Base-by-base conservation (phyloP, 306 rosid species). In the Prunus kanzakura region DNA sequence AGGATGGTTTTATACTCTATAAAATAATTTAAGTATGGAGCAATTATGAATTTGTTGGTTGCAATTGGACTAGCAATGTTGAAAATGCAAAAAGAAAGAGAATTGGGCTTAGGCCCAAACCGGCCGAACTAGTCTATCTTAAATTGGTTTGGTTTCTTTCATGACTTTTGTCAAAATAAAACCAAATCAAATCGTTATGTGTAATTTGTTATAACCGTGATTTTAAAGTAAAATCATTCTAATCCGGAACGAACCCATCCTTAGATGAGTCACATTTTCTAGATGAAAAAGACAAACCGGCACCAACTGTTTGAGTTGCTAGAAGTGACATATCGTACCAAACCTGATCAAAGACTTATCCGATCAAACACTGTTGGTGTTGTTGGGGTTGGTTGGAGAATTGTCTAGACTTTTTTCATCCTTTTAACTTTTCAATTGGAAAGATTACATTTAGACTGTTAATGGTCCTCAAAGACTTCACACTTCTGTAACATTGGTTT, bases 101-200 rank as follows among this genome's bases (percentile, higher is more conserved):
- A 35, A 35, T 35, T 35, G 2, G 8, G 0, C 41, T 35, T 35
- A 35, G 1, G 1, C 8, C 1, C 41, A 35, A 35, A 32, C 7
- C 0, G 38, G 5, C 5, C 5, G 35, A 30, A 30, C 35, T 5
- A 30, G 0, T 0, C 1, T 30, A 0, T 32, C 1, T 32, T 5
- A 35, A 35, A 35, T 35, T 35, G 2, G 8, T 1, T 35, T 35
- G 8, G 8, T 35, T 35, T 35, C 1, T 5, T 35, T 35, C 0
- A 35, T 35, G 1, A 35, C 1, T 35, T 35, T 35, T 1, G 1
- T 35, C 0, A 35, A 35, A 35, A 35, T 0, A 1, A 0, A 16
- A 51, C 1, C 10, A 51, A 51, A 51, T 13, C 1, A 16, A 16
- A 35, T 5, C 0, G 8, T 35, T 35, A 35, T 35, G 1, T 35